Base-by-base conservation (phyloP, 768 basidiomycete genomes). In the Panaeolus cyanescens region DNA sequence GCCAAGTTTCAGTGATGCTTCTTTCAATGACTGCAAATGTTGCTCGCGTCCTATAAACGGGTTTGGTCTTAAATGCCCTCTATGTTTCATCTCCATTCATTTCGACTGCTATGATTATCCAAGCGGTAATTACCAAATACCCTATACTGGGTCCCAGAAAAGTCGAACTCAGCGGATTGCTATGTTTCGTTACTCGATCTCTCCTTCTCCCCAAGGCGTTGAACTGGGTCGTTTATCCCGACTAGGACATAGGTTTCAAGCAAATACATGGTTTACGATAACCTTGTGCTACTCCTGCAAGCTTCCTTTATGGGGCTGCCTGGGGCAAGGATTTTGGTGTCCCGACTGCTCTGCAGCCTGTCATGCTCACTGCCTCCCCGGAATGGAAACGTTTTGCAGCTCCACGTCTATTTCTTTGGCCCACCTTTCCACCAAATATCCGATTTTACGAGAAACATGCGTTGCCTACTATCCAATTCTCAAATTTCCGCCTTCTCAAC, bases 91-190 rank as follows among this genome's bases (percentile, higher is more conserved):
- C 61, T 74, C 80, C 1, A 84, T 91, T 6, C 93, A 95, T 71
- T 85, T 92, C 60, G 85, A 88, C 64, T 95, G 93, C 75, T 93
- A 92, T 66, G 86, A 91, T 65, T 80, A 86, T 61, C 83, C 86
- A 5, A 83, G 84, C 54, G 91, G 90, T 25, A 87, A 82, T 64
- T 78, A 83, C 60, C 71, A 85, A 60, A 70, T 81, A 5, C 81
- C 88, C 63, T 90, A 90, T 64, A 69, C 77, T 19, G 72, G 79
- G 63, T 66, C 73, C 17, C 67, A 78, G 12, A 85, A 85, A 64
- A 64, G 71, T 30, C 73, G 78, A 60, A 75, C 81, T 5, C 85
- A 83, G 67, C 85, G 82, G 53, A 77, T 89, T 40, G 87, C 87
- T 6, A 81, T 88, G 66, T 80, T 84, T 67, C 81, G 88, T 10